phyloP scores from a whole-genome alignment of 169 alveolate species.

The Eimeria acervulina region DNA sequence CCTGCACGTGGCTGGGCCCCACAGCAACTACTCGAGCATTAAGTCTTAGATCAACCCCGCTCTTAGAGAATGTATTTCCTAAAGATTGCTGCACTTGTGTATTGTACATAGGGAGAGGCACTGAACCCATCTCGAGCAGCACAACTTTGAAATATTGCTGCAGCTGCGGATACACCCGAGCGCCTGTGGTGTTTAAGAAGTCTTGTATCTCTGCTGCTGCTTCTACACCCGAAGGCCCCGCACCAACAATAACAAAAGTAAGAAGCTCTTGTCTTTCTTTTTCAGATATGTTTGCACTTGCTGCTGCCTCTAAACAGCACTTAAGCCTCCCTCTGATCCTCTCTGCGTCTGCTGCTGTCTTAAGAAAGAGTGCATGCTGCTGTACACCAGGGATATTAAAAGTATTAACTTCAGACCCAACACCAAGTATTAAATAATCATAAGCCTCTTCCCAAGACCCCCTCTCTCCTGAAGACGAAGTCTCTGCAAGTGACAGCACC shows the following conservation, averaged over 20 bases:
- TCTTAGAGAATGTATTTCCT: not conserved
- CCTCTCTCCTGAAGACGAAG: not conserved
- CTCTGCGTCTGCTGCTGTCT: slow-evolving; percentile 82
- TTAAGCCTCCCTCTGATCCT: slow-evolving; percentile 33
- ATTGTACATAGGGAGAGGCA: slow-evolving; percentile 66
- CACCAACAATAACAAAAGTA: slow-evolving; percentile 85
- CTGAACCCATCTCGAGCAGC: slow-evolving; percentile 76
- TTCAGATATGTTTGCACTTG: slow-evolving; percentile 62
- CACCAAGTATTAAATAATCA: slow-evolving; percentile 83
- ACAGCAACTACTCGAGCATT: slow-evolving; percentile 41
- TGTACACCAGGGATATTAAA: slow-evolving; percentile 80
- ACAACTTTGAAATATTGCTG: slow-evolving; percentile 1
- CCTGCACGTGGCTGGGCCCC: not conserved
- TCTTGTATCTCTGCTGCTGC: slow-evolving; percentile 84
- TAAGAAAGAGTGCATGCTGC: slow-evolving; percentile 82
- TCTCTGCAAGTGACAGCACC: not conserved
- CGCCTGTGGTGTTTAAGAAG: slow-evolving; percentile 62
- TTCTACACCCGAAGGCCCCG: slow-evolving; percentile 87
- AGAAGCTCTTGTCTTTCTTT: slow-evolving; percentile 76
- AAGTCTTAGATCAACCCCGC: slow-evolving; percentile 18
- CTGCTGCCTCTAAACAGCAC: slow-evolving; percentile 78
- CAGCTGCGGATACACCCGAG: slow-evolving; percentile 38
- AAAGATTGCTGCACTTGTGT: not conserved
- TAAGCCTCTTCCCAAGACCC: slow-evolving; percentile 68
- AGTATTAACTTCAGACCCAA: slow-evolving; percentile 84